A percentile compares a stretch with the other conserved stretches of the same genome.
phyloP scores from a whole-genome alignment of 2,329 filamentous ascomycete genomes.

The Macroventuria anomochaeta region DNA sequence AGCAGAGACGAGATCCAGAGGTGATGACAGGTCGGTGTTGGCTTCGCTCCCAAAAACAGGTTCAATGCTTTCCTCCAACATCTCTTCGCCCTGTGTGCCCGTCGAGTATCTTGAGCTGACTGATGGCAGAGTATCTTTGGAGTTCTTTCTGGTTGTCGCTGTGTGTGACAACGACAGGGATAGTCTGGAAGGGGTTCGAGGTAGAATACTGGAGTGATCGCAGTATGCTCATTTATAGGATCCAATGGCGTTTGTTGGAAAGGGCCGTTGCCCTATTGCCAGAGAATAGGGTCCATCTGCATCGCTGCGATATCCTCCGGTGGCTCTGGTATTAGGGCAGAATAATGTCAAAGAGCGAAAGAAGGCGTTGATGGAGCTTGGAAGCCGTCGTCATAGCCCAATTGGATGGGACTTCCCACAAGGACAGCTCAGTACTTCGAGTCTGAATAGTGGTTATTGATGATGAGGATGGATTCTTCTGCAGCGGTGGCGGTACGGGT shows the following conservation, averaged over 20 bases:
- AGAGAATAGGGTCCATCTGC: conserved; percentile 19
- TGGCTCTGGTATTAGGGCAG: conserved; percentile 41
- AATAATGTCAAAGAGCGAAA: conserved; percentile 21
- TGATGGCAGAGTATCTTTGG: background rate
- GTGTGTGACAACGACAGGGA: conserved; percentile 20
- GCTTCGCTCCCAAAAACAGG: too few relatives aligned
- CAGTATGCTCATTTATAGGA: conserved; percentile 28
- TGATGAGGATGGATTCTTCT: conserved; percentile 4
- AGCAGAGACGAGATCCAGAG: conserved; percentile 15
- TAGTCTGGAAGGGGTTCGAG: conserved; percentile 28
- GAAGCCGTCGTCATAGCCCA: conserved; percentile 25
- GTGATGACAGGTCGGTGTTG: background rate
- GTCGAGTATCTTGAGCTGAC: background rate
- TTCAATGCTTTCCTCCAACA: background rate
- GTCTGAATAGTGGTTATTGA: conserved; percentile 3
- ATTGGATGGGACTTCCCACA: conserved; percentile 39
- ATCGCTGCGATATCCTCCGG: conserved; percentile 28
- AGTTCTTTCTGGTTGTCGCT: background rate
- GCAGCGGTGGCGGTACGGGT: conserved; percentile 24
- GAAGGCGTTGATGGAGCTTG: background rate
- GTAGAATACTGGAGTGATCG: conserved; percentile 18
- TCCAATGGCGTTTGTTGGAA: conserved; percentile 23
- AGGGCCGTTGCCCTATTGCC: conserved; percentile 8
- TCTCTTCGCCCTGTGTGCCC: background rate
- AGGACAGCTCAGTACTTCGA: conserved; percentile 11